These are phyloP conservation scores for Paecilomyces formosus DNA, from an alignment of 2,329 filamentous ascomycete species.

Conservation along the genomic window DNA sequence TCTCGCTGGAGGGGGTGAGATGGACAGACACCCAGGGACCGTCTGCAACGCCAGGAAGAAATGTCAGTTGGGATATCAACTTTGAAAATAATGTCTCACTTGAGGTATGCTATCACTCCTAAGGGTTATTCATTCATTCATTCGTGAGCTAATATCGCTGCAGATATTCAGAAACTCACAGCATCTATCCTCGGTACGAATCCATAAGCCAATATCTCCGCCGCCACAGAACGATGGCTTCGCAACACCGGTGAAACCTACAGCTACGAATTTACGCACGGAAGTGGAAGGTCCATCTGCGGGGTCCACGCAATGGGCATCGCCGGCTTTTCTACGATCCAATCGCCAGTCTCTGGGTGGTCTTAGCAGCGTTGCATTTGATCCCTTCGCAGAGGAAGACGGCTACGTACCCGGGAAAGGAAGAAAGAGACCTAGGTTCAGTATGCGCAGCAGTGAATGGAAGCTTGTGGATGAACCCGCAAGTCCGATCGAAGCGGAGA, in stretches of 20 bases:
- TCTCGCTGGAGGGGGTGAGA: slow-evolving; percentile 61
- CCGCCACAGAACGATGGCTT: slow-evolving; percentile 14
- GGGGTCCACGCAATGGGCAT: slow-evolving; percentile 55
- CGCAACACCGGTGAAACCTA: slow-evolving; percentile 16
- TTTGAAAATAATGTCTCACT: slow-evolving; percentile 33
- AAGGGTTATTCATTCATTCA: neutral
- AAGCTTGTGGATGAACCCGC: slow-evolving; percentile 63
- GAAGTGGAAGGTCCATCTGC: slow-evolving; percentile 9
- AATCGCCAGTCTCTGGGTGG: slow-evolving; percentile 62
- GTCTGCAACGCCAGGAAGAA: slow-evolving; percentile 48
- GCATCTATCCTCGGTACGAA: slow-evolving; percentile 34
- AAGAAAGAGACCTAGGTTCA: slow-evolving; percentile 64
- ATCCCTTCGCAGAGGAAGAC: slow-evolving; percentile 63
- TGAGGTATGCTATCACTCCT: slow-evolving; percentile 24
- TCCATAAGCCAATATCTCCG: slow-evolving; percentile 41
- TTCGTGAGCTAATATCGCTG: neutral
- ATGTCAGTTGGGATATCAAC: slow-evolving; percentile 50
- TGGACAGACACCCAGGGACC: slow-evolving; percentile 52
- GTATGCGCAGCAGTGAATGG: slow-evolving; percentile 63
- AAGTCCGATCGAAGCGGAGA: slow-evolving; percentile 43
- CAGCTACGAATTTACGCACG: slow-evolving; percentile 13
- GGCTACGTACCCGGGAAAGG: slow-evolving; percentile 52
- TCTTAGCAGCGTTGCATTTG: slow-evolving; percentile 55
- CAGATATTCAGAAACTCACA: slow-evolving; percentile 20
- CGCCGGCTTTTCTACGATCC: slow-evolving; percentile 72